Evolutionary conservation across 257 asterid genomes (phyloP).

Genomic region (Scutellaria galericulata): DNA sequence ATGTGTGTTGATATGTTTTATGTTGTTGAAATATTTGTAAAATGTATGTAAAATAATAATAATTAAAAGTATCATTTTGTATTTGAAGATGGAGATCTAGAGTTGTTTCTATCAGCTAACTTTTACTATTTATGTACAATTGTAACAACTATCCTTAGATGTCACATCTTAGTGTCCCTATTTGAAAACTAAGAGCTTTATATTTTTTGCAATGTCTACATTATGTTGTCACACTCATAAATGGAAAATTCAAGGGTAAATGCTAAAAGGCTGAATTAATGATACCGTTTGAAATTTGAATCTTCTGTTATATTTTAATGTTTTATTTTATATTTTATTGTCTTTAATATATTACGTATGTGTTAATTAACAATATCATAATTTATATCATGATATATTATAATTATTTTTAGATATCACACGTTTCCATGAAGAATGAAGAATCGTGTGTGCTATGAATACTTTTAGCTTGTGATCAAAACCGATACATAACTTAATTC

Average conservation of each 20-base stretch:
- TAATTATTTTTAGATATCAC: no score
- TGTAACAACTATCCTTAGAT: constrained; percentile 10
- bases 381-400: no score
- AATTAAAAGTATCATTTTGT: not conserved
- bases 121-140: not conserved
- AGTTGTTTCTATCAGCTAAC: constrained; percentile 1
- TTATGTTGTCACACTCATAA: not conserved
- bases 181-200: not conserved
- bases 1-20: no score
- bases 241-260: not conserved
- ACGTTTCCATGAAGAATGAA: no score
- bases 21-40: no score
- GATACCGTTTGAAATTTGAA: not conserved
- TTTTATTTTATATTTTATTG: no score
- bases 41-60: no score
- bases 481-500: no score
- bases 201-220: not conserved
- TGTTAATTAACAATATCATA: no score
- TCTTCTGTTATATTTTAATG: not conserved
- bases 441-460: no score
- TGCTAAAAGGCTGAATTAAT: not conserved
- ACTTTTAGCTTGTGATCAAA: no score
- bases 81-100: not conserved
- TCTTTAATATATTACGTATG: no score
- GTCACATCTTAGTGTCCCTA: not conserved